Conservation (phyloP, 1,139 yeast species). For the Yarrowia galli region DNA sequence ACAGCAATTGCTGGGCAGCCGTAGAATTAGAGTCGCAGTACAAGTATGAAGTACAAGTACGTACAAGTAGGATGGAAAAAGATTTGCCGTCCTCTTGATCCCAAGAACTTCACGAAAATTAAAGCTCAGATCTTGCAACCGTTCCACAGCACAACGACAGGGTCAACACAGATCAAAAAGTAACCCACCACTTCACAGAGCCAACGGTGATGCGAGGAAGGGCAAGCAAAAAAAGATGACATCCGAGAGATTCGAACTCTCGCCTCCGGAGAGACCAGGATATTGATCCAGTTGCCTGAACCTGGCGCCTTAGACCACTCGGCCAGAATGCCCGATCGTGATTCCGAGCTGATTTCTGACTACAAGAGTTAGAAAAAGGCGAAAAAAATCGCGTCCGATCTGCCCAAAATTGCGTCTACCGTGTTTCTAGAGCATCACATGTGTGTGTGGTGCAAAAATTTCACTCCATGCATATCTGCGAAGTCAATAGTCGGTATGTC, state of each 20-base stretch:
- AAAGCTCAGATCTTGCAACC: no score
- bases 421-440: no score
- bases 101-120: no score
- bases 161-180: background rate
- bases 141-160: background rate
- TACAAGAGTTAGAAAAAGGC: background rate
- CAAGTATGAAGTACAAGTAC: no score
- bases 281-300: slow-evolving; percentile 33
- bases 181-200: background rate
- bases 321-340: slow-evolving; percentile 27
- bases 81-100: no score
- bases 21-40: no score
- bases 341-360: background rate
- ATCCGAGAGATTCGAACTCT: slow-evolving; percentile 37
- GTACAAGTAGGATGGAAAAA: no score
- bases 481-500: background rate
- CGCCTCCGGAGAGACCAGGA: slow-evolving; percentile 37
- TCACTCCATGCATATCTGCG: background rate
- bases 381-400: no score
- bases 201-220: no score
- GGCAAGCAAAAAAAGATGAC: slow-evolving; percentile 2
- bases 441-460: background rate
- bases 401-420: no score
- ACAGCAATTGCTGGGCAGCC: no score
- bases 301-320: slow-evolving; percentile 38